A percentile compares a stretch with the other conserved stretches of the same genome.
phyloP scores from a whole-genome alignment of 2,329 filamentous ascomycete genomes.

The Aspergillus udagawae region DNA sequence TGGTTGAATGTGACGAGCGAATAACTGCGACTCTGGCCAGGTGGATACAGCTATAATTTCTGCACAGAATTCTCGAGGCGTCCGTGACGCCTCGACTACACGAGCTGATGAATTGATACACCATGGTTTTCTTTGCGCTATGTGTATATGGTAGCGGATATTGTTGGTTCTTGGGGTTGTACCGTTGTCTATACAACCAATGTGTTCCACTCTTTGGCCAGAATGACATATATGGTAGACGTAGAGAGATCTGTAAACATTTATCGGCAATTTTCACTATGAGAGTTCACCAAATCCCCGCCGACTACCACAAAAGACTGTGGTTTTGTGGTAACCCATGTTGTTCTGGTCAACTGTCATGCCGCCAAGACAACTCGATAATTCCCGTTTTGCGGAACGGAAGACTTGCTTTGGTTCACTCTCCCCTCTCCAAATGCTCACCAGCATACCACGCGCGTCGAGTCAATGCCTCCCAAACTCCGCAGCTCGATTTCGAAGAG shows the following conservation, averaged over 20 bases:
- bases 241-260: no score
- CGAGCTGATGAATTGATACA: conserved; percentile 29
- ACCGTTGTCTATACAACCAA: no score
- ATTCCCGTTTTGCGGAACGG: conserved; percentile 3
- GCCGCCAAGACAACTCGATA: conserved; percentile 14
- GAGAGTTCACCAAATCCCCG: no score
- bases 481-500: conserved; percentile 33
- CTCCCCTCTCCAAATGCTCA: conserved; percentile 6
- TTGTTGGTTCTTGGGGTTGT: no score
- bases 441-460: neutral
- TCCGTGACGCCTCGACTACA: conserved; percentile 24
- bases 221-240: no score
- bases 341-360: neutral
- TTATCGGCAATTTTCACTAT: no score
- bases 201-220: no score
- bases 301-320: no score
- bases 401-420: conserved; percentile 6
- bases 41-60: conserved; percentile 18
- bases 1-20: conserved; percentile 6
- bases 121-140: conserved; percentile 13
- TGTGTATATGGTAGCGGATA: no score
- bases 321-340: neutral
- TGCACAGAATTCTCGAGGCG: conserved; percentile 18
- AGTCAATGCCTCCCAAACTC: conserved; percentile 38
- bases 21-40: conserved; percentile 13